Conservation (phyloP, 805 yeast genomes). For the Kuraishia molischiana region DNA sequence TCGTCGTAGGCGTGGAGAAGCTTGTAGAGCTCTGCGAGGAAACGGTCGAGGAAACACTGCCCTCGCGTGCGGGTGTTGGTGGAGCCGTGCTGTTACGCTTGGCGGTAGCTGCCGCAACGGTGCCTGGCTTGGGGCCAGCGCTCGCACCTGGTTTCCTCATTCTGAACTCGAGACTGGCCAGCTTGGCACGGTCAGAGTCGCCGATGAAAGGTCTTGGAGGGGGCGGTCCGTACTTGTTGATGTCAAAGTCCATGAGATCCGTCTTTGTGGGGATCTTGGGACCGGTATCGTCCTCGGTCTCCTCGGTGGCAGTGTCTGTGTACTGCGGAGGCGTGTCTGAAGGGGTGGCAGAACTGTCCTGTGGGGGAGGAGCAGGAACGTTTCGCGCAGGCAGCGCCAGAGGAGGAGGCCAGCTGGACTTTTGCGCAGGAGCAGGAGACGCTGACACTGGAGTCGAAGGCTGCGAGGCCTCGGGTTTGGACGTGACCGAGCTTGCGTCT, state of each 20-base stretch:
- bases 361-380: constrained; percentile 8
- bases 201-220: constrained; percentile 29
- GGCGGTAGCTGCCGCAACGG: not conserved
- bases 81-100: not conserved
- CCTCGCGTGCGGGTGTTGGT: constrained; percentile 8
- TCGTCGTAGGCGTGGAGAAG: not conserved
- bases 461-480: not conserved
- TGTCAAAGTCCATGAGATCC: constrained; percentile 24
- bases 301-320: constrained; percentile 1
- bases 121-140: not conserved
- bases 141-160: not conserved
- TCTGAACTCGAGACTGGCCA: not conserved
- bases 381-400: not conserved
- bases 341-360: not conserved
- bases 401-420: constrained; percentile 1
- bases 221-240: constrained; percentile 31
- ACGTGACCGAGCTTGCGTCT: not conserved
- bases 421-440: not conserved
- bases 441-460: not conserved
- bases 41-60: constrained; percentile 4
- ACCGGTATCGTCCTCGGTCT: constrained; percentile 1
- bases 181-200: constrained; percentile 10
- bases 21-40: not conserved
- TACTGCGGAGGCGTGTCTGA: not conserved
- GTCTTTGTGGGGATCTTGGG: constrained; percentile 6